A percentile compares a stretch with the other conserved stretches of the same genome.
Evolutionary conservation across 176 grass and related monocot species (phyloP).

Genomic region (Carex cristatella): DNA sequence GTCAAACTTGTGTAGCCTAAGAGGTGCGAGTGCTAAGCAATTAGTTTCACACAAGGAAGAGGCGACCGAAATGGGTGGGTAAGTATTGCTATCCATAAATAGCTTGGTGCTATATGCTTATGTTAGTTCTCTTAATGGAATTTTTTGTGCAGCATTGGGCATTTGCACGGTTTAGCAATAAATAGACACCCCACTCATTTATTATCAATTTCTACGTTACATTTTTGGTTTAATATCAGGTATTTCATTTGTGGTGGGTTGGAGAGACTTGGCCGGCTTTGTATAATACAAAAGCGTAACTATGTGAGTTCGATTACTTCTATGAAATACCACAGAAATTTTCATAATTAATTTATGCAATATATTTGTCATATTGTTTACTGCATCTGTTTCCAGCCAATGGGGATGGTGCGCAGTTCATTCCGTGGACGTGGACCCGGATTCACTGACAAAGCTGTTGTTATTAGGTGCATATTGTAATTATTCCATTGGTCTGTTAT

Average conservation of each 20-base stretch:
- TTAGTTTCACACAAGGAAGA: conserved; percentile 76
- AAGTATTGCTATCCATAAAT: conserved; percentile 37
- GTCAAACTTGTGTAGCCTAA: conserved; percentile 78
- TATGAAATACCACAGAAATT: neutral
- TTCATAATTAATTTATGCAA: conserved; percentile 17
- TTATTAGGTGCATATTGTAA: conserved; percentile 56
- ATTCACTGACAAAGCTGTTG: conserved; percentile 92
- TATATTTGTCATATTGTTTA: neutral
- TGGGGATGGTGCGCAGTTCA: conserved; percentile 64
- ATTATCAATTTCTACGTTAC: conserved; percentile 8
- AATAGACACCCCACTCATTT: neutral
- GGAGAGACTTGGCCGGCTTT: conserved; percentile 81
- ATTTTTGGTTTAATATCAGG: conserved; percentile 39
- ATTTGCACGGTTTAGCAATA: neutral
- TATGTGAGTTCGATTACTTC: conserved; percentile 56
- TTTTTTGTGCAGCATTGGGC: neutral
- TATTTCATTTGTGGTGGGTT: conserved; percentile 88
- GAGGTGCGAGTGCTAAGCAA: conserved; percentile 50
- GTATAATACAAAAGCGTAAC: conserved; percentile 87
- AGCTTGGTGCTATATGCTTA: neutral
- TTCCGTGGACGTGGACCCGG: conserved; percentile 61
- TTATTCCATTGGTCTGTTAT: neutral
- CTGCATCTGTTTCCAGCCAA: conserved; percentile 44
- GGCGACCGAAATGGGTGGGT: conserved; percentile 98
- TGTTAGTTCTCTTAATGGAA: conserved; percentile 10